These are phyloP conservation scores for Fraxinus paxiana DNA, from an alignment of 305 asterid species.

Conservation along the genomic window DNA sequence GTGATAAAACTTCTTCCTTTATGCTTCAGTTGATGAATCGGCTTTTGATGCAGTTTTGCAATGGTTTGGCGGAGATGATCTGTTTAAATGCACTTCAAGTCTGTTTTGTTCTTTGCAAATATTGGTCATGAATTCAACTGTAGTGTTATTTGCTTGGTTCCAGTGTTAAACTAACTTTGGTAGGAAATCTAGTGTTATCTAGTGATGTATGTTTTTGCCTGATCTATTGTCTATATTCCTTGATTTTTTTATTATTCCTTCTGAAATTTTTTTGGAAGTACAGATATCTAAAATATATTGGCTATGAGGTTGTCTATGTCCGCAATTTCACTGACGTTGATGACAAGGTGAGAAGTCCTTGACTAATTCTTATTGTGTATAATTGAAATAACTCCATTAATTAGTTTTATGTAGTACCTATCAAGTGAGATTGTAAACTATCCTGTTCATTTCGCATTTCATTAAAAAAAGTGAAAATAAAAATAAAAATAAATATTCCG, in stretches of 20 bases:
- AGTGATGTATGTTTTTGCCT: background rate
- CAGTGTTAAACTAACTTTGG: background rate
- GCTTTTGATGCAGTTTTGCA: background rate
- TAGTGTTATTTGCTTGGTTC: background rate
- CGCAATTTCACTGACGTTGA: constrained; percentile 95
- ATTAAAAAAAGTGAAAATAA: background rate
- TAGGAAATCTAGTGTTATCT: background rate
- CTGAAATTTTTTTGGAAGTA: constrained; percentile 11
- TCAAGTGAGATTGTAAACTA: background rate
- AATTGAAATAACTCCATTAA: background rate
- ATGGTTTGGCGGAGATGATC: background rate
- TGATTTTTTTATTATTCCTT: background rate
- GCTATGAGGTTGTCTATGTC: constrained; percentile 80
- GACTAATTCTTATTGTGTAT: background rate
- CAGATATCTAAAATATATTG: constrained; percentile 67
- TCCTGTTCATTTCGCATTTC: background rate
- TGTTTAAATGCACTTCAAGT: background rate
- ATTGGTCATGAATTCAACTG: background rate
- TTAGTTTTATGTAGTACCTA: background rate
- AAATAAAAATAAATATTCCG: background rate
- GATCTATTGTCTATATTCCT: background rate
- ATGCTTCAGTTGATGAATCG: background rate
- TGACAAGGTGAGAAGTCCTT: constrained; percentile 65
- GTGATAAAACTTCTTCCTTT: background rate
- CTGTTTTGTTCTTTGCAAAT: background rate